phyloP scores from a whole-genome alignment of 1,139 yeast species.

The Debaryomyces coudertii region DNA sequence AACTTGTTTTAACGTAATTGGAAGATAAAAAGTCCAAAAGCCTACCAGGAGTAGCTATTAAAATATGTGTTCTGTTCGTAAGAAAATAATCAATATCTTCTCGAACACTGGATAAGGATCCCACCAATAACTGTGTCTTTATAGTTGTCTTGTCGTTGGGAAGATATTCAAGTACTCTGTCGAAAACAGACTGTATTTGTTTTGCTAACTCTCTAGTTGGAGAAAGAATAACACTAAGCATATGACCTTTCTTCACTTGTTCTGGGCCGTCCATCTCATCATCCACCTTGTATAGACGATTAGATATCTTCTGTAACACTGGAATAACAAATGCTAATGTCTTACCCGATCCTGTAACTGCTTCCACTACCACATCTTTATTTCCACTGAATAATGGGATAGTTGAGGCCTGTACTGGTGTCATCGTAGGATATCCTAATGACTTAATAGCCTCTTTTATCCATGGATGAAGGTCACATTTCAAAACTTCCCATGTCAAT shows the following conservation, averaged over 20 bases:
- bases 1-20: conserved; percentile 51
- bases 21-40: conserved; percentile 69
- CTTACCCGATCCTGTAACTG: conserved; percentile 97
- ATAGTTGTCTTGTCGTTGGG: conserved; percentile 53
- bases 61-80: conserved; percentile 62
- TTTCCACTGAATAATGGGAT: conserved; percentile 86
- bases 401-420: conserved; percentile 97
- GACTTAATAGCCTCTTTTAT: conserved; percentile 65
- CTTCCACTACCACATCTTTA: conserved; percentile 95
- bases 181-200: conserved; percentile 74
- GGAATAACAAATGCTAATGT: conserved; percentile 89
- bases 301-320: conserved; percentile 63
- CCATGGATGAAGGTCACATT: conserved; percentile 46
- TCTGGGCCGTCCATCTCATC: conserved; percentile 30
- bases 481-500: conserved; percentile 43
- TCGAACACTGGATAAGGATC: conserved; percentile 71
- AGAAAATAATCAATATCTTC: conserved; percentile 70
- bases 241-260: conserved; percentile 58
- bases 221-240: conserved; percentile 72
- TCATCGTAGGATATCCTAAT: conserved; percentile 80
- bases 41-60: conserved; percentile 95
- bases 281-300: conserved; percentile 25
- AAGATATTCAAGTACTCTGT: conserved; percentile 58
- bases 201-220: conserved; percentile 93
- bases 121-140: conserved; percentile 74